Conservation (phyloP, 169 alveolate species). For the Plasmodium vinckei region DNA sequence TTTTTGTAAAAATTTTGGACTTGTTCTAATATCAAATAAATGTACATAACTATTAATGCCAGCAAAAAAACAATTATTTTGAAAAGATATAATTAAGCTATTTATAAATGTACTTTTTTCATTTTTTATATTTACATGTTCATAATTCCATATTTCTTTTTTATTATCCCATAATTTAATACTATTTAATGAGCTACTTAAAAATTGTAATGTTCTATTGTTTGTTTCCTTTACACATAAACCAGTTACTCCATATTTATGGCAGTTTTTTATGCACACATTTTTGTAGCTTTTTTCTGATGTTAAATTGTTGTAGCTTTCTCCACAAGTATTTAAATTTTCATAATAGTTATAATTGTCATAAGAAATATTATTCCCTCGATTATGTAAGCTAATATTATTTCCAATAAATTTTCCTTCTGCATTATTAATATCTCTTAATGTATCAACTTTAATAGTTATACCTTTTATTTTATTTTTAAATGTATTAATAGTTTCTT, state of each 20-base stretch:
- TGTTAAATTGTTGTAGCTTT: neutral
- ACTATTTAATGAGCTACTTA: conserved; percentile 55
- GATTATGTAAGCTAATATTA: neutral
- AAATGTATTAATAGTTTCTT: conserved; percentile 13
- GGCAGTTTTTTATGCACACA: conserved; percentile 39
- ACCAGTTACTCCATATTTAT: conserved; percentile 66
- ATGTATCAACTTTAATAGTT: conserved; percentile 9
- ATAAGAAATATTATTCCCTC: neutral
- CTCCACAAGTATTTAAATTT: neutral
- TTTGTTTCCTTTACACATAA: conserved; percentile 51
- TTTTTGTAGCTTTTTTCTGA: conserved; percentile 25
- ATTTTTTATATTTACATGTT: conserved; percentile 30
- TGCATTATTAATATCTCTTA: neutral
- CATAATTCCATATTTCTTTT: conserved; percentile 55
- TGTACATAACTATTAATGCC: conserved; percentile 54
- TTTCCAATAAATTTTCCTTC: conserved; percentile 8
- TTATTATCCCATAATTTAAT: conserved; percentile 57
- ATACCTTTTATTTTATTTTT: conserved; percentile 29
- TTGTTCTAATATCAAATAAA: conserved; percentile 49
- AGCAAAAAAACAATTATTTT: conserved; percentile 60
- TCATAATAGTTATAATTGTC: neutral
- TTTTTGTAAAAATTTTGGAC: conserved; percentile 37
- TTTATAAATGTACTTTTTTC: conserved; percentile 44
- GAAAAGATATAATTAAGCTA: conserved; percentile 57
- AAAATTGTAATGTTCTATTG: conserved; percentile 9